phyloP scores from a whole-genome alignment of 495 filamentous ascomycete species.

The Aeminium ludgeri region DNA sequence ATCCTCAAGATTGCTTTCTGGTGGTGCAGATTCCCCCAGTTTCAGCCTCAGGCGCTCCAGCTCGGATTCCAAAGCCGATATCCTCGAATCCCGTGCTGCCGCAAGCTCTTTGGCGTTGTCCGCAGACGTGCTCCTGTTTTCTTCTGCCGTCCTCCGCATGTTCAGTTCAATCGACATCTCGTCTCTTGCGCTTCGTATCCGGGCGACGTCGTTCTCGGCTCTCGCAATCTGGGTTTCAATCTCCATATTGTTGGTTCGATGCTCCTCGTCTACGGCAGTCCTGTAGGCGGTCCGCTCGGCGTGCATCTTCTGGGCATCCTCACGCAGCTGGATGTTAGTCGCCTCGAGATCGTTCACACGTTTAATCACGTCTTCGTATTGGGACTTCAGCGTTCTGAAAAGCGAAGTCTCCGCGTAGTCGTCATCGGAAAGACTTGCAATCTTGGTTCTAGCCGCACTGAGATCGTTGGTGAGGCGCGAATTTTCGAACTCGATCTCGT shows the following conservation, averaged over 20 bases:
- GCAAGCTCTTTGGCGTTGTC: constrained; percentile 64
- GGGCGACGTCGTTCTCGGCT: constrained; percentile 67
- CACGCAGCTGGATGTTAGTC: constrained; percentile 64
- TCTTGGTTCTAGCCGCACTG: constrained; percentile 47
- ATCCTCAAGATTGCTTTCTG: constrained; percentile 32
- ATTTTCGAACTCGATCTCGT: constrained; percentile 61
- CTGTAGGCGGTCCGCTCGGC: constrained; percentile 72
- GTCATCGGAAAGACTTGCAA: constrained; percentile 65
- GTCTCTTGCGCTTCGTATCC: constrained; percentile 67
- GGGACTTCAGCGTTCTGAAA: constrained; percentile 76
- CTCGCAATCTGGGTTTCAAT: constrained; percentile 63
- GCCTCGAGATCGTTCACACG: constrained; percentile 85
- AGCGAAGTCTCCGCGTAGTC: constrained; percentile 84
- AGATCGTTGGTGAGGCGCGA: constrained; percentile 61
- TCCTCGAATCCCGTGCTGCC: constrained; percentile 54
- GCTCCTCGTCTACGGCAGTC: constrained; percentile 60
- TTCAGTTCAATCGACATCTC: constrained; percentile 64
- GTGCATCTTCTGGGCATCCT: constrained; percentile 69
- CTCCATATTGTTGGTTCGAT: constrained; percentile 49
- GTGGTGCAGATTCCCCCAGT: constrained; percentile 29
- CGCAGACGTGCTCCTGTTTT: constrained; percentile 50
- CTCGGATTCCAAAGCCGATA: constrained; percentile 66
- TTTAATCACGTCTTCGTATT: constrained; percentile 82
- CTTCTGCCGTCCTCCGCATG: constrained; percentile 62
- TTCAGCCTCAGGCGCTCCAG: constrained; percentile 48